Conservation (phyloP, 345 rosid genomes). For the Gossypium sturtianum region DNA sequence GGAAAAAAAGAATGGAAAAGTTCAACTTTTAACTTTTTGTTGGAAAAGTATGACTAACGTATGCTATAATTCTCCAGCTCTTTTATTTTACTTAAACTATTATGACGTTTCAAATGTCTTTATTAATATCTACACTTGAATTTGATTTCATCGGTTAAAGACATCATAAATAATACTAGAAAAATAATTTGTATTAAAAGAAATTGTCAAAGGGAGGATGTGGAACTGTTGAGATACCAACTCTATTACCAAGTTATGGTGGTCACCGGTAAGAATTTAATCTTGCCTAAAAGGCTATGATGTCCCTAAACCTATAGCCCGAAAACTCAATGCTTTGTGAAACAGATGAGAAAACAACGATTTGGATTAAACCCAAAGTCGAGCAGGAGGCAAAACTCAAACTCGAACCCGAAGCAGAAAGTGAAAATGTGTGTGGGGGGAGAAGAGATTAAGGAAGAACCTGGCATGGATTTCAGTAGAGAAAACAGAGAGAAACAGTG, state of each 20-base stretch:
- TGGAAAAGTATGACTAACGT: neutral
- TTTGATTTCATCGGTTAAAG: too few relatives aligned
- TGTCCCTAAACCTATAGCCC: neutral
- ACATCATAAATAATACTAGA: too few relatives aligned
- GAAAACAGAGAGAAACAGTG: conserved; percentile 8
- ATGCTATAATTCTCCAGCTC: neutral
- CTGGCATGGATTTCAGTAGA: conserved; percentile 10
- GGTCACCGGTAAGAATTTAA: neutral
- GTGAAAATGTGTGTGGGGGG: too few relatives aligned
- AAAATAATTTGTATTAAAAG: too few relatives aligned
- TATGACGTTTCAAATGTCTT: neutral
- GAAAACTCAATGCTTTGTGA: neutral
- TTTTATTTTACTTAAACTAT: neutral
- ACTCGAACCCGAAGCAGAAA: too few relatives aligned
- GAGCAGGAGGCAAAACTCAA: too few relatives aligned
- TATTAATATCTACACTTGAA: too few relatives aligned
- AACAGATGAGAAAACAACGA: neutral
- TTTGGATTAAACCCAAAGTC: too few relatives aligned
- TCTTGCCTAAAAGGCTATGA: conserved; percentile 1
- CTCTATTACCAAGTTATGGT: neutral
- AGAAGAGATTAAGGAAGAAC: conserved; percentile 19
- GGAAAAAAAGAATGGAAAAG: neutral
- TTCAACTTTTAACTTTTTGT: neutral
- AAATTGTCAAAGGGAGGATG: neutral
- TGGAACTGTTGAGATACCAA: neutral